Percentiles rank a stretch among this genome's conserved stretches.
phyloP scores from a whole-genome alignment of 768 basidiomycete species.

The Rhodotorula kratochvilovae region DNA sequence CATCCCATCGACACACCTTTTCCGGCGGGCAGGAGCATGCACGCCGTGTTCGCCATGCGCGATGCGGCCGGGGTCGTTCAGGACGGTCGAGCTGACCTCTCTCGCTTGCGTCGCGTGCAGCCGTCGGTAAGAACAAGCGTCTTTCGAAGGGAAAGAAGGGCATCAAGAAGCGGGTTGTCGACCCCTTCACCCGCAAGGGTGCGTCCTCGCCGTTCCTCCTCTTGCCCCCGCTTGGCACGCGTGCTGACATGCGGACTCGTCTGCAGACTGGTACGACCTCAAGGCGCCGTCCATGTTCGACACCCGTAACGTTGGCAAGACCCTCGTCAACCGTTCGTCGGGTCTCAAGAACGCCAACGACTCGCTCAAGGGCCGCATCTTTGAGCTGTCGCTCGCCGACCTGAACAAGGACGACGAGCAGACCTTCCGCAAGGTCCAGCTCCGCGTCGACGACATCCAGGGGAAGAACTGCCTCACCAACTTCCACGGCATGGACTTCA shows the following conservation, averaged over 20 bases:
- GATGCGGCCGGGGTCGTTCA: background rate
- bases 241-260: background rate
- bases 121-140: slow-evolving; percentile 80
- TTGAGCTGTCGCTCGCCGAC: slow-evolving; percentile 94
- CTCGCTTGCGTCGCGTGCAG: slow-evolving; percentile 33
- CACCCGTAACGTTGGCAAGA: slow-evolving; percentile 93
- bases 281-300: slow-evolving; percentile 98
- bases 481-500: slow-evolving; percentile 99
- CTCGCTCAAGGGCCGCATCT: slow-evolving; percentile 91
- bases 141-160: slow-evolving; percentile 97
- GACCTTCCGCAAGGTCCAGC: slow-evolving; percentile 98
- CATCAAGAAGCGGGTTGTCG: slow-evolving; percentile 99
- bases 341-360: slow-evolving; percentile 99
- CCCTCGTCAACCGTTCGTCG: slow-evolving; percentile 93
- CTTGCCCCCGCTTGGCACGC: background rate
- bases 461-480: slow-evolving; percentile 99
- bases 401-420: slow-evolving; percentile 99
- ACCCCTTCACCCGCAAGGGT: slow-evolving; percentile 99
- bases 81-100: slow-evolving; percentile 6
- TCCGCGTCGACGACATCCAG: slow-evolving; percentile 70
- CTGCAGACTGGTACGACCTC: slow-evolving; percentile 94
- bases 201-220: slow-evolving; percentile 36
- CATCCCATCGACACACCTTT: too few species aligned
- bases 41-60: too few species aligned
- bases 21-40: too few species aligned